Evolutionary conservation across 805 yeast species (phyloP), one percentile per base, ranked within the genome.

Genomic region (Nakazawaea peltata): DNA sequence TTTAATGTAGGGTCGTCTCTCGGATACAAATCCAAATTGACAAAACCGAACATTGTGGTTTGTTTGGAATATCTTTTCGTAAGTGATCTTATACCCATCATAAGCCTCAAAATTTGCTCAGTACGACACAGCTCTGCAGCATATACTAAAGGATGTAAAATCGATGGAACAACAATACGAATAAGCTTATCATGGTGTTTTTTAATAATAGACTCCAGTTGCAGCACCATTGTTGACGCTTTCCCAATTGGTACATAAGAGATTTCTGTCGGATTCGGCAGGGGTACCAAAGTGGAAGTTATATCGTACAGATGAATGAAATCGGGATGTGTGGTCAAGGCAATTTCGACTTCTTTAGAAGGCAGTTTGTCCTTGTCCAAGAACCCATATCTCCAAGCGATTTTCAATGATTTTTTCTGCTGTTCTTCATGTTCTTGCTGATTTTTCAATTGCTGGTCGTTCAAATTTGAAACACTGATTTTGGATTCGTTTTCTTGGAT

Each of bases 381-480:
- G 33, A 69, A 47, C 0, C 90, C 92, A 50, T 88, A 88, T 48
- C 97, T 71, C 97, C 97, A 88, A 1, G 97, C 97, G 45, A 88
- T 88, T 51, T 79, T 83, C 68, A 88, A 61, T 44, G 80, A 84
- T 5, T 59, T 51, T 10, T 46, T 49, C 29, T 40, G 40, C 26
- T 10, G 41, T 34, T 38, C 54, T 46, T 29, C n/a, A 12, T 34
- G 37, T 16, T 28, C 52, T 45, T 17, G 44, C 35, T 15, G 41
- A 25, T 19, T 48, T 41, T 37, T 21, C 10, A 10, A 7, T 8
- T 21, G 44, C 16, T 53, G 50, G 41, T 69, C 71, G 2, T 74
- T 56, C 47, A 81, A 50, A 49, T 83, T 83, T 21, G 79, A 73
- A 3, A 82, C 90, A 38, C 83, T 76, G 5, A 84, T 50, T 46